These are phyloP conservation scores for Apiospora marii DNA, from an alignment of 2,329 filamentous ascomycete species.

Conservation along the genomic window DNA sequence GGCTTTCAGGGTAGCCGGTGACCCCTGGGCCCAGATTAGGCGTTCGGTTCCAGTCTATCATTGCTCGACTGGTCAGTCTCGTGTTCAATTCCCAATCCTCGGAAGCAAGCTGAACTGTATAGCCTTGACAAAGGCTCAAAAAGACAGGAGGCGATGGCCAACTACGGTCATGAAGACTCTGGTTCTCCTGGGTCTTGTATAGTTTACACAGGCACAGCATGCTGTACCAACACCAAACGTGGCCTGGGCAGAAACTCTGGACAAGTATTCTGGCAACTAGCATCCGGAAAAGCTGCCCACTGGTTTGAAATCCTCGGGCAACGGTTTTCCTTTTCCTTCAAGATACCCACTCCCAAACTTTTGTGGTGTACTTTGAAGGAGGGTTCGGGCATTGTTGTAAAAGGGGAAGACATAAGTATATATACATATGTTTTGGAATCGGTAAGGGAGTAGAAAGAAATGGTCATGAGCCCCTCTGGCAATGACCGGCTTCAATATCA, in stretches of 20 bases:
- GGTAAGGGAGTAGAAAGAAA: no score
- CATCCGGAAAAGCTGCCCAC: no score
- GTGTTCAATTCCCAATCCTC: not conserved
- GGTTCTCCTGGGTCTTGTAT: no score
- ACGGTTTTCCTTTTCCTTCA: no score
- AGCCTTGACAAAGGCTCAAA: not conserved
- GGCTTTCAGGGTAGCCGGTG: slow-evolving; percentile 78
- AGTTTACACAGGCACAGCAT: not conserved
- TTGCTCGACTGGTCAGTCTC: not conserved
- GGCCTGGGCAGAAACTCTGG: not conserved
- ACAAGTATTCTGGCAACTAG: no score
- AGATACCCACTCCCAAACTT: no score
- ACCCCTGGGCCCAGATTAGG: slow-evolving; percentile 88
- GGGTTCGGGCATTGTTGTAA: no score
- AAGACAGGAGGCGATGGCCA: not conserved
- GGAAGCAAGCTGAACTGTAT: not conserved
- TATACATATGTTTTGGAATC: no score
- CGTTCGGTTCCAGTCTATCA: slow-evolving; percentile 77
- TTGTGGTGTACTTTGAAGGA: no score
- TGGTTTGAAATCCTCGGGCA: no score
- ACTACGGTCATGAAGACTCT: no score
- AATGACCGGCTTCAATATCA: not conserved
- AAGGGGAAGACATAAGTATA: no score
- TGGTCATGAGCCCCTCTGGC: not conserved
- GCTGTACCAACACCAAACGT: not conserved